Evolutionary conservation across 345 rosid genomes (phyloP).

Genomic region (Physaria fendleri): DNA sequence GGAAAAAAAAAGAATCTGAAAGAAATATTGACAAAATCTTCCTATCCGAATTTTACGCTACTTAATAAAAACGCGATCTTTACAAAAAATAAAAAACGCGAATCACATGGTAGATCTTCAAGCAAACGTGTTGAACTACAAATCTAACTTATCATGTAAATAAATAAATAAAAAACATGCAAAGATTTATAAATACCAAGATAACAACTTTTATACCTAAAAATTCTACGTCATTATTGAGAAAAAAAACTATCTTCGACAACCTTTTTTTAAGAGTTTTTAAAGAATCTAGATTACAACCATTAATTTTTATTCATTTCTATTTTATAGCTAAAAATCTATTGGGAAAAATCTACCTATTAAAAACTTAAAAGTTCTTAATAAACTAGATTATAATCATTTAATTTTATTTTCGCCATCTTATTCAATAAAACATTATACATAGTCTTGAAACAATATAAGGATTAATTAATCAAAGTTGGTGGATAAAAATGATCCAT

Average conservation of each 20-base stretch:
- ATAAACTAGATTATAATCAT: background rate
- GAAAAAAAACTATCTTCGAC: too few relatives aligned
- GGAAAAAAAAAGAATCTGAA: background rate
- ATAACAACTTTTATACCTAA: too few relatives aligned
- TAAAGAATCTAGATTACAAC: too few relatives aligned
- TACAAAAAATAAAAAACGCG: too few relatives aligned
- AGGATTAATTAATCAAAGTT: too few relatives aligned
- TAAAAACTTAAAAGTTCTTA: background rate
- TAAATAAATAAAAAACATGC: background rate
- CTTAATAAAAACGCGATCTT: slow-evolving; percentile 18
- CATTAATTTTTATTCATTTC: too few relatives aligned
- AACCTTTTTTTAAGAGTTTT: too few relatives aligned
- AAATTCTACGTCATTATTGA: too few relatives aligned
- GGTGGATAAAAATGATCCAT: too few relatives aligned
- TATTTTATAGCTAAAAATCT: background rate
- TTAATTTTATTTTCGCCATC: background rate
- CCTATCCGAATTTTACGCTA: slow-evolving; percentile 22
- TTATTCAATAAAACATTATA: too few relatives aligned
- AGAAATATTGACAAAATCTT: background rate
- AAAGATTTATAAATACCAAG: background rate
- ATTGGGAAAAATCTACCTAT: background rate
- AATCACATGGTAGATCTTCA: slow-evolving; percentile 19
- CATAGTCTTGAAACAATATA: too few relatives aligned
- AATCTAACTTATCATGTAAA: background rate
- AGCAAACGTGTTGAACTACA: slow-evolving; percentile 24